Conservation (phyloP, 2,329 filamentous ascomycete species). For the Stemphylium vesicarium region DNA sequence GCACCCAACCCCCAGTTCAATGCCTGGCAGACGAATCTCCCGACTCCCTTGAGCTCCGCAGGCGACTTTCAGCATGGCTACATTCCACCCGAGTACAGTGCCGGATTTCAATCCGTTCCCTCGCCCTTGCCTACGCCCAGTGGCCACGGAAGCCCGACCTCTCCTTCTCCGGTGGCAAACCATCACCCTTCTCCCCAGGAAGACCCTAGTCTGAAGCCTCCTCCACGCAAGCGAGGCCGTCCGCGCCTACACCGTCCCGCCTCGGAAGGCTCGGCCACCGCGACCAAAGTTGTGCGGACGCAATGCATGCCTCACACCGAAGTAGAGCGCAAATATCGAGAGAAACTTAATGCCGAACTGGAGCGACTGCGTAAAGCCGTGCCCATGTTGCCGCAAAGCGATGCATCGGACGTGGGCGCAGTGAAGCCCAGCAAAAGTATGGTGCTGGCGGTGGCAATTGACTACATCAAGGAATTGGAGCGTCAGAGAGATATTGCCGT, state of each 20-base stretch:
- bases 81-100: neutral
- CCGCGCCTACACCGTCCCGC: conserved; percentile 10
- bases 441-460: conserved; percentile 21
- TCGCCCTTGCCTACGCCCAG: conserved; percentile 10
- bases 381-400: conserved; percentile 27
- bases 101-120: conserved; percentile 5
- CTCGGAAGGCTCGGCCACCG: conserved; percentile 2
- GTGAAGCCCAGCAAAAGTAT: conserved; percentile 20
- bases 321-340: conserved; percentile 22
- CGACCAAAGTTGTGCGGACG: conserved; percentile 3
- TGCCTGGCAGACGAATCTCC: conserved; percentile 4
- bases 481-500: conserved; percentile 14
- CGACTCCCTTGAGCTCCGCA: conserved; percentile 5
- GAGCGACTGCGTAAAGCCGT: conserved; percentile 31
- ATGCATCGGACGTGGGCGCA: conserved; percentile 11
- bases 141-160: conserved; percentile 4
- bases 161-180: neutral
- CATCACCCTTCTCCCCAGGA: neutral
- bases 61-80: conserved; percentile 9
- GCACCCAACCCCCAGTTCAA: neutral
- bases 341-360: conserved; percentile 33
- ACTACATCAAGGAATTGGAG: conserved; percentile 20
- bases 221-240: conserved; percentile 12
- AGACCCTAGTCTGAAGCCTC: conserved; percentile 3
- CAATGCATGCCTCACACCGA: conserved; percentile 31